These are phyloP conservation scores for Fusarium sp. DNA, from an alignment of 2,329 filamentous ascomycete genomes.

Conservation along the genomic window DNA sequence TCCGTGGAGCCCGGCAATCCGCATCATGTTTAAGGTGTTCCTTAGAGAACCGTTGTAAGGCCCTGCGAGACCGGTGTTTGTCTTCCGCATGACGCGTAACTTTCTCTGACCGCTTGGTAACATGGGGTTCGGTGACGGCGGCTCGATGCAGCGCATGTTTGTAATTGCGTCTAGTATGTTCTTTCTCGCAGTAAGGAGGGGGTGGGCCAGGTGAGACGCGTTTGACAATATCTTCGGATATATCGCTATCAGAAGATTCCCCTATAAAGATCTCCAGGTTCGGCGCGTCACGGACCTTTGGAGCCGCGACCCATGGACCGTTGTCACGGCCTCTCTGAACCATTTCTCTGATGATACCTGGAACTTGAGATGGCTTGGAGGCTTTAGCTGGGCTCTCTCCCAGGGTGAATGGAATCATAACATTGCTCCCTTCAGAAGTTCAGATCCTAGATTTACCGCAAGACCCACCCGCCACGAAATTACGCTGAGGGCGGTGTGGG, in stretches of 20 bases:
- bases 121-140: conserved; percentile 1
- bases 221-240: not conserved
- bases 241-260: not conserved
- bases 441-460: not conserved
- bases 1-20: not conserved
- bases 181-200: not conserved
- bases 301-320: not conserved
- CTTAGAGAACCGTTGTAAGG: not conserved
- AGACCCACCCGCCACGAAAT: not conserved
- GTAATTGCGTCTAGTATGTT: not conserved
- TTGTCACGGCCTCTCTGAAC: not conserved
- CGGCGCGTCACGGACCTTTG: not conserved
- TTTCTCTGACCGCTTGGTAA: conserved; percentile 1
- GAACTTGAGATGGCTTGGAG: not conserved
- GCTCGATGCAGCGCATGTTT: conserved; percentile 9
- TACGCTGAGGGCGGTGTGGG: too few species aligned
- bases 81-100: not conserved
- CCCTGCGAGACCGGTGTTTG: conserved; percentile 1
- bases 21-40: not conserved
- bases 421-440: not conserved
- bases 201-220: not conserved
- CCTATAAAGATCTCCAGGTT: not conserved
- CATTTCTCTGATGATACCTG: not conserved
- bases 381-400: not conserved
- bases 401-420: conserved; percentile 1